Evolutionary conservation across 2,329 filamentous ascomycete species (phyloP).

Genomic region (Calcarisporium arbuscula): DNA sequence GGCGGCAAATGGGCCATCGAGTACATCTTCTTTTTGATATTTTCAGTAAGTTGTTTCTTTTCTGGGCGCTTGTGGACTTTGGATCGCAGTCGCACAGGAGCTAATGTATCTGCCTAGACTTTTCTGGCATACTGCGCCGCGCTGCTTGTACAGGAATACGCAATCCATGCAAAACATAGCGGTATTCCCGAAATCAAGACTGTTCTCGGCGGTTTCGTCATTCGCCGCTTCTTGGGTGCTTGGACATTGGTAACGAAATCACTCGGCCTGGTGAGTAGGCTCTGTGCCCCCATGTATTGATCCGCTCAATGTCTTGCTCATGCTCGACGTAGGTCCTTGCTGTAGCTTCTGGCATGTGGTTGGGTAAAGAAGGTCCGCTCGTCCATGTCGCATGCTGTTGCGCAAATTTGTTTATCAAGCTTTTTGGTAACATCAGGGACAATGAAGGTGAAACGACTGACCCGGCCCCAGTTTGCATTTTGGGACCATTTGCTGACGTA

Average conservation of each 20-base stretch:
- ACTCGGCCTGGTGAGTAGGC: constrained; percentile 76
- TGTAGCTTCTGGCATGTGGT: constrained; percentile 90
- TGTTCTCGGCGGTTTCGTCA: constrained; percentile 87
- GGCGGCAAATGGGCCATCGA: constrained; percentile 75
- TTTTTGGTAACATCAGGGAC: constrained; percentile 69
- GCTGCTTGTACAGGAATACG: constrained; percentile 75
- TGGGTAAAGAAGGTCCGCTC: constrained; percentile 91
- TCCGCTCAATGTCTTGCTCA: too few relatives aligned
- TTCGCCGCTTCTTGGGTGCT: constrained; percentile 73
- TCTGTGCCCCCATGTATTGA: too few relatives aligned
- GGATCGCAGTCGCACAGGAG: background rate
- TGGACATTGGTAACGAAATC: constrained; percentile 92
- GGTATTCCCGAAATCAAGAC: constrained; percentile 99
- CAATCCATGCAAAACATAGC: constrained; percentile 84
- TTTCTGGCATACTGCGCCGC: constrained; percentile 73
- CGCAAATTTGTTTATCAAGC: constrained; percentile 87
- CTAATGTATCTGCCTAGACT: constrained; percentile 41
- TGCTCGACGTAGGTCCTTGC: constrained; percentile 68
- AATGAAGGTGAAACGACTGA: constrained; percentile 64
- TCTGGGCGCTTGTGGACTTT: background rate
- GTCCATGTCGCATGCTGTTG: constrained; percentile 97
- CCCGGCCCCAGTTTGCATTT: background rate
- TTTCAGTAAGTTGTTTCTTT: constrained; percentile 56
- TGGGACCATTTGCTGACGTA: constrained; percentile 1
- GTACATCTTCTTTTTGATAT: constrained; percentile 80